Evolutionary conservation across 1,284 basidiomycete species (phyloP), one percentile per base, ranked within the genome.

Genomic region (Ustilago cynodontis): DNA sequence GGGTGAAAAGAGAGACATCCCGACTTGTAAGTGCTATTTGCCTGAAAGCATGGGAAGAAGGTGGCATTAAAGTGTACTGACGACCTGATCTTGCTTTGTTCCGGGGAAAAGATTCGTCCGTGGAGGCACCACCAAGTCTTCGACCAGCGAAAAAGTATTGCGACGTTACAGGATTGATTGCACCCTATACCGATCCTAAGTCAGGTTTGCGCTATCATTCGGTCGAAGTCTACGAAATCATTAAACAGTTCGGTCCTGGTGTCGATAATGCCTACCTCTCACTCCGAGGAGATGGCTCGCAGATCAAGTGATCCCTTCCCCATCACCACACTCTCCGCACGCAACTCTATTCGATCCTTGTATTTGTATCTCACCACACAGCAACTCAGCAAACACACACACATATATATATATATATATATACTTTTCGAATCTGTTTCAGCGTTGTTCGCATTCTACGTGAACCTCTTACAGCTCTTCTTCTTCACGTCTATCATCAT

Each of bases 161-260:
- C 81, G 93, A 95, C 86, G 93, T 95, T 6, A 95, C 93, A 0
- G 93, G 93, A 0, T 88, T 95, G 7, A 92, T 93, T 86, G 93
- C 92, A 1, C 92, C 91, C 3, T 94, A 94, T 79, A 94, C 93
- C 0, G 93, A 94, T 79, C 93, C 93, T 7, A 90, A 91, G 2
- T 93, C 93, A 0, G 90, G 91, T 0, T 87, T 95, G 20, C 89
- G 93, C 5, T 94, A 93, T 83, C 92, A 94, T 77, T 92, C 94
- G 87, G 93, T 92, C 86, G 93, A 91, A 75, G 90, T 94, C 6
- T 94, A 94, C 84, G 92, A 93, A 61, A 87, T 93, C 45, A 91
- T 94, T 81, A 93, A 93, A 83, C 89, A 90, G 41, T 87, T 95
- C 79, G 82, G 74, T n/a, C 82, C 82, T 0, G 83, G 83, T 3